phyloP scores from a whole-genome alignment of 2,329 filamentous ascomycete species.

The Thielaviopsis musarum region DNA sequence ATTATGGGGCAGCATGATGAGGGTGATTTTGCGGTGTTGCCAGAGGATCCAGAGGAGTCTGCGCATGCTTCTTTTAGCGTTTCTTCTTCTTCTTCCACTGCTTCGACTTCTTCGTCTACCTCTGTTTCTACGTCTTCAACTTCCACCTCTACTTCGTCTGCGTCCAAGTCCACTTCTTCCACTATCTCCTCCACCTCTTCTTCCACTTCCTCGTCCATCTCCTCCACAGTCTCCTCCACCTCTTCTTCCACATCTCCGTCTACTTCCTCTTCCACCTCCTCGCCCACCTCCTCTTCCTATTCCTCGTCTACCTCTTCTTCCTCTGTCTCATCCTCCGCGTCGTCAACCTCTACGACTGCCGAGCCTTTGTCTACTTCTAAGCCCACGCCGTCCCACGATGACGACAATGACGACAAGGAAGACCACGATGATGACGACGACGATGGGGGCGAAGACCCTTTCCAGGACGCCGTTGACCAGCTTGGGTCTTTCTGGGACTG shows the following conservation, averaged over 20 bases:
- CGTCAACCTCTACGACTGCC: slow-evolving; percentile 11
- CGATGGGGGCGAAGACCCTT: no score
- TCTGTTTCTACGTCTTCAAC: no score
- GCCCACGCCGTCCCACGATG: no score
- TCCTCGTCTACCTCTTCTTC: no score
- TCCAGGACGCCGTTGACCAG: slow-evolving; percentile 14
- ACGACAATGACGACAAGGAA: no score
- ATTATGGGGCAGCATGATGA: slow-evolving; percentile 44
- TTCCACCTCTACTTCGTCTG: no score
- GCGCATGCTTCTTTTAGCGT: background rate
- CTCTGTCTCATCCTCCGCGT: background rate
- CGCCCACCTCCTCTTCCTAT: background rate
- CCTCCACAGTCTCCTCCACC: background rate
- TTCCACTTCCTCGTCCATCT: slow-evolving; percentile 4
- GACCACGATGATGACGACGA: no score
- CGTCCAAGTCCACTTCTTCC: slow-evolving; percentile 1
- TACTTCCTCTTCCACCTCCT: background rate
- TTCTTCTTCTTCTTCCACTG: no score
- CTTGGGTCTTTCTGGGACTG: slow-evolving; percentile 2
- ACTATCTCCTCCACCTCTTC: slow-evolving; percentile 14
- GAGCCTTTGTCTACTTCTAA: slow-evolving; percentile 13
- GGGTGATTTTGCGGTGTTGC: slow-evolving; percentile 30
- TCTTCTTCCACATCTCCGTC: background rate
- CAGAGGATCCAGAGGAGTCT: slow-evolving; percentile 30
- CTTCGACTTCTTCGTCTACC: slow-evolving; percentile 9